Base-by-base conservation (phyloP, 2,329 filamentous ascomycete genomes). In the Orbilia quercus region DNA sequence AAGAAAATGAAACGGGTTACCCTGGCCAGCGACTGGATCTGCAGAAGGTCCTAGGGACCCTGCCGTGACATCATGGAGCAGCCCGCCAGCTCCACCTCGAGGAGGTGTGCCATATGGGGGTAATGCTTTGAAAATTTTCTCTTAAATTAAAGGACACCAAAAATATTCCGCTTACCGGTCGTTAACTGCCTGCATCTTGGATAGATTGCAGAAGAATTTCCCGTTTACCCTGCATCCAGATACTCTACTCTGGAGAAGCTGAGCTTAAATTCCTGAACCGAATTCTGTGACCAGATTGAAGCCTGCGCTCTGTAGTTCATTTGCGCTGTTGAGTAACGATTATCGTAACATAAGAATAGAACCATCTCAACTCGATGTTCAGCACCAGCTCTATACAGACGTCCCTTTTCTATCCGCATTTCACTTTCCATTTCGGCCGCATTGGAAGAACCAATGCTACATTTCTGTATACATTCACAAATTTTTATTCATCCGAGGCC, bases 331-430 rank as follows among this genome's bases (percentile, higher is more conserved):
- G 48, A 64, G 59, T 44, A 64, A 64, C 38, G 59, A 72, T 72
- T 51, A 72, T 64, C 59, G 55, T 59, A 59, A 65, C 59, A 72
- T 65, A 72, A 72, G 66, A 71, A 64, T 64, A 71, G 66, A 57
- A 71, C 28, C 38, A 36, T 48, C 9, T n/a, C 40, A 47, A 38
- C 55, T 34, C 18, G 1, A 23, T 1, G 9, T n/a, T 48, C 40
- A 59, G 25, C 55, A 16, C 25, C 14, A 36, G n/a, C 42, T 16
- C 7, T 45, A 4, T 11, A 18, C 7, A 40, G n/a, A 14, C 36
- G 14, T 6, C 36, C 36, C 31, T 40, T 40, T 14, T 12, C 12
- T 9, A 7, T 45, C 18, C 16, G 16, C 42, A 45, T 45, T 45
- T 45, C 42, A 45, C 16, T 45, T 45, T 18, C 48, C 48, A 36